Evolutionary conservation across 2,329 filamentous ascomycete genomes (phyloP), one percentile per base, ranked within the genome.

Genomic region (Epichloe hybrida): DNA sequence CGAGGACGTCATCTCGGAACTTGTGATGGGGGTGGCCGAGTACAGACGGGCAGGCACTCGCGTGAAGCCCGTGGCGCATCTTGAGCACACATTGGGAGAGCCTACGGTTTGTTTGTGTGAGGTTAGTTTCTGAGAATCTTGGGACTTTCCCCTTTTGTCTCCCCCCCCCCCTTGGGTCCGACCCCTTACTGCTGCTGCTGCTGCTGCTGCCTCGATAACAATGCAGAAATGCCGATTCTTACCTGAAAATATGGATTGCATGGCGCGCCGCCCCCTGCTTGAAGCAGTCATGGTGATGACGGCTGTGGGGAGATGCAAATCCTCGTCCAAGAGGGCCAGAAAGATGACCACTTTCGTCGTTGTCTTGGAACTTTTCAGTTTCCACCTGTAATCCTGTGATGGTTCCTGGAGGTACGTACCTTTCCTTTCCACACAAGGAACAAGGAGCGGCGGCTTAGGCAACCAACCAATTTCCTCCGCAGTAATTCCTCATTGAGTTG

Each of bases 251-350:
- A 75, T 66, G 56, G 69, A 69, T 59, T 72, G 68, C 53, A 73
- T 64, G 62, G 72, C 71, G 61, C 66, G 70, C 57, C 73, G 65
- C 56, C 78, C 78, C 71, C 77, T 76, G 69, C 77, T 78, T 59
- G 76, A 72, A 57, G 74, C 72, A 57, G 74, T 69, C 78, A 81
- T 64, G 34, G 39, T 21, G 35, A 50, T 38, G 43, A 6, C 21
- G 35, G 21, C 40, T 20, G 13, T 54, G 36, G 35, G 52, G 54
- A 51, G 57, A 50, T 52, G 48, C 47, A 37, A 23, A 46, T 36
- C 45, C 46, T 43, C 17, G 6, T 13, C 42, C 13, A 13, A 36
- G 36, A 49, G 38, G 45, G 44, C 12, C 44, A 36, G 34, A 46
- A 39, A 39, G 39, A 36, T 53, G 44, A 55, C 23, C 36, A 20